These are phyloP conservation scores for Xylariaceae sp. DNA, from an alignment of 2,329 filamentous ascomycete species.

Conservation along the genomic window DNA sequence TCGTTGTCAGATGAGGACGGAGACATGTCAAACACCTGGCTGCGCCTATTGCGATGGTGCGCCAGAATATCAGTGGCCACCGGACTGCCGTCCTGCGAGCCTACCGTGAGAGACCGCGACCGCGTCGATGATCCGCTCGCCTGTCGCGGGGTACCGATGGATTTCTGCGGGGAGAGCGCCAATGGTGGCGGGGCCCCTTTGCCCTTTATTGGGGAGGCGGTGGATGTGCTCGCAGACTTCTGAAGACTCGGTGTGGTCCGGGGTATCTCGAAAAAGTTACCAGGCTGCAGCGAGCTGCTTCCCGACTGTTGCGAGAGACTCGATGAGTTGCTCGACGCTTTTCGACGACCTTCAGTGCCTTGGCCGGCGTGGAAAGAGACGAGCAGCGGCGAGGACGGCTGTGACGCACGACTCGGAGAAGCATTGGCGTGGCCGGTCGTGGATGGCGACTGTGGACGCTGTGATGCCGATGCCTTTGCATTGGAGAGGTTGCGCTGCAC, in stretches of 20 bases:
- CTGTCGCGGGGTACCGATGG: conserved; percentile 52
- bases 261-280: conserved; percentile 63
- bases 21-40: conserved; percentile 92
- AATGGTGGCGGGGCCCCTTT: conserved; percentile 42
- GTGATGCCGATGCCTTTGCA: conserved; percentile 57
- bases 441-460: conserved; percentile 81
- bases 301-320: conserved; percentile 72
- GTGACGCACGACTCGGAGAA: conserved; percentile 75
- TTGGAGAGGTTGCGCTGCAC: conserved; percentile 77
- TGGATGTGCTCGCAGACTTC: conserved; percentile 49
- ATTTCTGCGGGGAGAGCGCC: conserved; percentile 57
- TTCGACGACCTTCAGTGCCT: conserved; percentile 69
- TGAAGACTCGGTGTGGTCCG: conserved; percentile 53
- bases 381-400: conserved; percentile 82
- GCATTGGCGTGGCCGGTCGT: conserved; percentile 70
- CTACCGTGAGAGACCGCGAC: conserved; percentile 83
- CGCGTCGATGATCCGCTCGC: conserved; percentile 56
- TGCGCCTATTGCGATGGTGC: conserved; percentile 81
- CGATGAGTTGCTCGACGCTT: conserved; percentile 85
- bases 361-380: conserved; percentile 89
- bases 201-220: conserved; percentile 50
- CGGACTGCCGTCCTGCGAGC: conserved; percentile 84
- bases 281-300: conserved; percentile 57
- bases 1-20: conserved; percentile 97
- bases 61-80: conserved; percentile 59